Conservation (phyloP, 2,329 filamentous ascomycete species). For the Aspergillus sp. region DNA sequence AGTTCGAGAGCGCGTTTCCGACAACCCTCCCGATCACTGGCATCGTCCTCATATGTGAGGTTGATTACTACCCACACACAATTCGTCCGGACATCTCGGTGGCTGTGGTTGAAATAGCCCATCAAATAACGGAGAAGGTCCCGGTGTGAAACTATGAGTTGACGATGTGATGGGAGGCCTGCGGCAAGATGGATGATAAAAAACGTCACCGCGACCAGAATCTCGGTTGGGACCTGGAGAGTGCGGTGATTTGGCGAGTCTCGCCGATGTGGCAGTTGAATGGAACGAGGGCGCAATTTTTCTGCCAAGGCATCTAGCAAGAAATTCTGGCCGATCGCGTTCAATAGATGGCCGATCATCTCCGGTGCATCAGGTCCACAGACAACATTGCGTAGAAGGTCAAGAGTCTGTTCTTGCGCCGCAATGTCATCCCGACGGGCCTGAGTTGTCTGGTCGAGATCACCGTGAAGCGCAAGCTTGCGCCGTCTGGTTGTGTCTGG, state of each 20-base stretch:
- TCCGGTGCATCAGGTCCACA: conserved; percentile 60
- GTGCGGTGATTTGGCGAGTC: conserved; percentile 31
- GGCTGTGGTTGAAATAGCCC: conserved; percentile 70
- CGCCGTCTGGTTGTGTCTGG: conserved; percentile 41
- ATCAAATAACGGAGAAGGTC: conserved; percentile 72
- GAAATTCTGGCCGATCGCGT: conserved; percentile 70
- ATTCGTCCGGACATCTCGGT: conserved; percentile 71
- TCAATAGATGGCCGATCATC: conserved; percentile 85
- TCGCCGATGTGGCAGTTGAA: conserved; percentile 32
- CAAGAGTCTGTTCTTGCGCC: conserved; percentile 87
- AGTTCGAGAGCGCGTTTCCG: conserved; percentile 68
- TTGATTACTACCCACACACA: conserved; percentile 85
- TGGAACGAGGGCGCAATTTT: conserved; percentile 64
- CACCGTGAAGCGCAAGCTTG: conserved; percentile 57
- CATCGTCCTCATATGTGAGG: conserved; percentile 78
- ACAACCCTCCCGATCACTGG: conserved; percentile 64
- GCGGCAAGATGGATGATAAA: conserved; percentile 88
- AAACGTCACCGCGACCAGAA: conserved; percentile 75
- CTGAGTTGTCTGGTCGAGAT: conserved; percentile 66
- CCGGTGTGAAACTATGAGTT: conserved; percentile 73
- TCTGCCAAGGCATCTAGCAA: conserved; percentile 78
- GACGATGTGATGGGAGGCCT: conserved; percentile 73
- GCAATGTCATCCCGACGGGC: conserved; percentile 75
- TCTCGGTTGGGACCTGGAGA: conserved; percentile 53
- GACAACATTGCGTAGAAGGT: conserved; percentile 87